A percentile compares a stretch with the other conserved stretches of the same genome.
Conservation (phyloP, 1,284 basidiomycete species). For the Sphagnurus paluster region DNA sequence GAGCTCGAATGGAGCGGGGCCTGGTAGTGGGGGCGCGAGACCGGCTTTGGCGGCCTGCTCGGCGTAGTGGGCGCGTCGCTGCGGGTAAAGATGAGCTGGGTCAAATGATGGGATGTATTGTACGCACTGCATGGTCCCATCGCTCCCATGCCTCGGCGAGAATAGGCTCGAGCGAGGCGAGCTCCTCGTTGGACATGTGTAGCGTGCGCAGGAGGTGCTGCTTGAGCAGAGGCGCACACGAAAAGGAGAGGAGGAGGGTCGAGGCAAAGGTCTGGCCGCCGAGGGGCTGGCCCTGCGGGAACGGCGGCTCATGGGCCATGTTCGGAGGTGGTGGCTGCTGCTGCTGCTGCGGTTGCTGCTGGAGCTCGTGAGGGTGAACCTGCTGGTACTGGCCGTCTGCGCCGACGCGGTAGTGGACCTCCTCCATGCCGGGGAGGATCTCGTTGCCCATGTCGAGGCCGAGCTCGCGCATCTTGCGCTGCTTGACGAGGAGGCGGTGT, state of each 20-base stretch:
- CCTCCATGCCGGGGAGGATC: slow-evolving; percentile 57
- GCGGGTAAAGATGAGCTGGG: slow-evolving; percentile 13
- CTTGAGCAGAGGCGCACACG: slow-evolving; percentile 69
- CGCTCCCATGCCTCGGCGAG: slow-evolving; percentile 81
- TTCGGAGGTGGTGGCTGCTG: slow-evolving; percentile 21
- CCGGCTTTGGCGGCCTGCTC: slow-evolving; percentile 51
- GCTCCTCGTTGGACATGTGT: slow-evolving; percentile 73
- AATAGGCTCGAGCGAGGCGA: slow-evolving; percentile 73
- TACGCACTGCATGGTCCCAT: slow-evolving; percentile 74
- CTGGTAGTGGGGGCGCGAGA: slow-evolving; percentile 24
- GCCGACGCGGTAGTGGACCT: slow-evolving; percentile 58
- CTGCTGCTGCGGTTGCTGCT: slow-evolving; percentile 19
- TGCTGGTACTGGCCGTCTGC: slow-evolving; percentile 59
- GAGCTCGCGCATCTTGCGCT: slow-evolving; percentile 74
- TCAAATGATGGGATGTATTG: slow-evolving; percentile 8
- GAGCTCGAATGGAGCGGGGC: slow-evolving; percentile 36
- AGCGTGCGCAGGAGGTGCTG: slow-evolving; percentile 70
- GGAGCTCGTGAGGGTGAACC: slow-evolving; percentile 52
- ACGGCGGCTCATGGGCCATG: slow-evolving; percentile 41
- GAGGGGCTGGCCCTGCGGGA: slow-evolving; percentile 41
- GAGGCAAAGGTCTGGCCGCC: slow-evolving; percentile 68
- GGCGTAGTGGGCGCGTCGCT: slow-evolving; percentile 68
- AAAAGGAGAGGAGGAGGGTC: slow-evolving; percentile 63
- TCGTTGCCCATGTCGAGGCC: slow-evolving; percentile 75
- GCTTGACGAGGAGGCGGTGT: slow-evolving; percentile 73